phyloP scores from a whole-genome alignment of 495 filamentous ascomycete genomes.

The Hypomontagnella submonticulosa region DNA sequence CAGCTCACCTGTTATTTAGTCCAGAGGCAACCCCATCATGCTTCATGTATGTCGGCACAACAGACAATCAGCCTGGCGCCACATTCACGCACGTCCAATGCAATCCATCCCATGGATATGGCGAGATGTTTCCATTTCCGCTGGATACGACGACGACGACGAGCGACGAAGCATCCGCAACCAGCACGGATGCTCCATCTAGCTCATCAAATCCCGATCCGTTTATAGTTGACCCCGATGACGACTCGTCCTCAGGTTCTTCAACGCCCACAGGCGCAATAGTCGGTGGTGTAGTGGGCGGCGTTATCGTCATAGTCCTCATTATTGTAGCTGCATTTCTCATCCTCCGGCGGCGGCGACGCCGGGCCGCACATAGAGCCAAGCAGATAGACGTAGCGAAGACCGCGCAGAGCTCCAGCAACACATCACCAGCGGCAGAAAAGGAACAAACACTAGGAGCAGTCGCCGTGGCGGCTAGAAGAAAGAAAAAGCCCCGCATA shows the following conservation, averaged over 20 bases:
- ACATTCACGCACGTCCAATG: slow-evolving; percentile 43
- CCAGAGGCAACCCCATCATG: slow-evolving; percentile 33
- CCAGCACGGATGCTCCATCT: slow-evolving; percentile 2
- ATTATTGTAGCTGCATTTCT: slow-evolving; percentile 12
- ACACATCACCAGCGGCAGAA: slow-evolving; percentile 15
- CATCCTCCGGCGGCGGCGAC: slow-evolving; percentile 15
- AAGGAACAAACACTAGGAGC: slow-evolving; percentile 15
- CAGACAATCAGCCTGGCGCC: slow-evolving; percentile 12
- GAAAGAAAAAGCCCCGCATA: background rate
- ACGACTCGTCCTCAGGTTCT: slow-evolving; percentile 10
- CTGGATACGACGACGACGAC: slow-evolving; percentile 29
- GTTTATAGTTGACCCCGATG: no score
- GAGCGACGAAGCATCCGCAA: slow-evolving; percentile 5
- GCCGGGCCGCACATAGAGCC: background rate
- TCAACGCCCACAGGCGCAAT: slow-evolving; percentile 35
- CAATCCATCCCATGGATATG: slow-evolving; percentile 32
- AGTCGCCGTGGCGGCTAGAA: background rate
- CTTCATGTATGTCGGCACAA: slow-evolving; percentile 36
- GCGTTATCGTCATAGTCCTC: slow-evolving; percentile 28
- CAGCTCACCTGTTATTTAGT: slow-evolving; percentile 6
- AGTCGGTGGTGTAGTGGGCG: slow-evolving; percentile 34
- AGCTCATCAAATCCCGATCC: background rate
- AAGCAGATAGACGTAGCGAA: slow-evolving; percentile 7
- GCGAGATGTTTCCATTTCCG: slow-evolving; percentile 42
- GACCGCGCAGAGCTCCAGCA: slow-evolving; percentile 12